These are phyloP conservation scores for Termitomyces bulborhizus DNA, from an alignment of 768 basidiomycete species.

Conservation along the genomic window DNA sequence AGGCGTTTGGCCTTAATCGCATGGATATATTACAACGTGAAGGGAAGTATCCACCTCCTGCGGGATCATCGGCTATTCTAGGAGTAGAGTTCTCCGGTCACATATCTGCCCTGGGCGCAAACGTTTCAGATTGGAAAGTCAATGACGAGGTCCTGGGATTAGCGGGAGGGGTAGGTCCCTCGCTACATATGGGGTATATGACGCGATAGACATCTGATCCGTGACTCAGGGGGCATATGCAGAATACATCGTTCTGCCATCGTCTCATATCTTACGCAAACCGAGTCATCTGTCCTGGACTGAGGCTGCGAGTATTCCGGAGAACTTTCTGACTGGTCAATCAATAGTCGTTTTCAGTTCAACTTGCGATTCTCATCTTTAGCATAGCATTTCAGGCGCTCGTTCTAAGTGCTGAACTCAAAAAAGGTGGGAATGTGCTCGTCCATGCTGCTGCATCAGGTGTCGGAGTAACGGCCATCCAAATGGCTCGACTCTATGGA, in stretches of 20 bases:
- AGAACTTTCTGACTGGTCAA: conserved; percentile 81
- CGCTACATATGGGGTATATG: not conserved
- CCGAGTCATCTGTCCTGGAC: conserved; percentile 71
- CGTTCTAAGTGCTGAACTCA: conserved; percentile 61
- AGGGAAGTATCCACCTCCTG: conserved; percentile 71
- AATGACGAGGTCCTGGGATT: conserved; percentile 78
- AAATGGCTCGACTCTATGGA: conserved; percentile 68
- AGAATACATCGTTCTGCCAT: conserved; percentile 67
- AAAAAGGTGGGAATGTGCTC: conserved; percentile 68
- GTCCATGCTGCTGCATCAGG: conserved; percentile 91
- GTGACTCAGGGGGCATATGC: conserved; percentile 78
- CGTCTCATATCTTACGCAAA: conserved; percentile 68
- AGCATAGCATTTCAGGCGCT: conserved; percentile 40
- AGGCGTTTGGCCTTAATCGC: conserved; percentile 84
- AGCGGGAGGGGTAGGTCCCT: conserved; percentile 60
- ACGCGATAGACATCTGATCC: not conserved
- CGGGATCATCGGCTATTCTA: conserved; percentile 67
- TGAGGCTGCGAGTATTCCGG: conserved; percentile 84
- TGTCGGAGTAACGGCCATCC: conserved; percentile 84
- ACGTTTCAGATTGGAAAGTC: conserved; percentile 46
- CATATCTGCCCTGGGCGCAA: conserved; percentile 47
- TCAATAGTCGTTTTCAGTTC: conserved; percentile 14
- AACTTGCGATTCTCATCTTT: not conserved
- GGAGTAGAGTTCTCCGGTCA: conserved; percentile 85
- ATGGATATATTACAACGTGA: conserved; percentile 76